These are phyloP conservation scores for Apiospora malaysiana DNA, from an alignment of 2,329 filamentous ascomycete species.

Conservation along the genomic window DNA sequence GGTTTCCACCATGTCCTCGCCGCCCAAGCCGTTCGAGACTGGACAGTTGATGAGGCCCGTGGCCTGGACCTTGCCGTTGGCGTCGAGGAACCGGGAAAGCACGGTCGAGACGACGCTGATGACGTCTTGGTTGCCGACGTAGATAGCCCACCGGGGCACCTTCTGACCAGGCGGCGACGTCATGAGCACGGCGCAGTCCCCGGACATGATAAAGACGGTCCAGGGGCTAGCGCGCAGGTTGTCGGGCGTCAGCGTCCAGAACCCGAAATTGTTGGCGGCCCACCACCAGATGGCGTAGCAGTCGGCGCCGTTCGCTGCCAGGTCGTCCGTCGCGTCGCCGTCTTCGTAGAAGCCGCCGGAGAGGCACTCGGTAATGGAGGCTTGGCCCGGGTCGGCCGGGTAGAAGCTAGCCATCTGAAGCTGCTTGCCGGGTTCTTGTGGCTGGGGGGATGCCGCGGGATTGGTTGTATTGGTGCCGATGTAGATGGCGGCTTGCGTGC, in stretches of 20 bases:
- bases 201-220: background rate
- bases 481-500: background rate
- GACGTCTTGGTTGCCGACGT: background rate
- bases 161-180: background rate
- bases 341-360: background rate
- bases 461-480: background rate
- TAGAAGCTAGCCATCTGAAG: background rate
- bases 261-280: background rate
- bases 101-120: background rate
- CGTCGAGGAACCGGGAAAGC: background rate
- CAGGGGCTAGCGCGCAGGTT: background rate
- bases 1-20: background rate
- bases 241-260: background rate
- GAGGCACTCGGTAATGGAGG: background rate
- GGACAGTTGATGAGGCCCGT: background rate
- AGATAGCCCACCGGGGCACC: background rate
- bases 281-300: background rate
- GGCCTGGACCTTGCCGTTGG: background rate
- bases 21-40: background rate
- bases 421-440: background rate
- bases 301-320: background rate
- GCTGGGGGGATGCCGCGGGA: background rate
- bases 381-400: background rate
- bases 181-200: background rate
- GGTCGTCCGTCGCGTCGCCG: background rate